Evolutionary conservation across 768 basidiomycete genomes (phyloP), one percentile per base, ranked within the genome.

Genomic region (Sarcomyxa edulis): DNA sequence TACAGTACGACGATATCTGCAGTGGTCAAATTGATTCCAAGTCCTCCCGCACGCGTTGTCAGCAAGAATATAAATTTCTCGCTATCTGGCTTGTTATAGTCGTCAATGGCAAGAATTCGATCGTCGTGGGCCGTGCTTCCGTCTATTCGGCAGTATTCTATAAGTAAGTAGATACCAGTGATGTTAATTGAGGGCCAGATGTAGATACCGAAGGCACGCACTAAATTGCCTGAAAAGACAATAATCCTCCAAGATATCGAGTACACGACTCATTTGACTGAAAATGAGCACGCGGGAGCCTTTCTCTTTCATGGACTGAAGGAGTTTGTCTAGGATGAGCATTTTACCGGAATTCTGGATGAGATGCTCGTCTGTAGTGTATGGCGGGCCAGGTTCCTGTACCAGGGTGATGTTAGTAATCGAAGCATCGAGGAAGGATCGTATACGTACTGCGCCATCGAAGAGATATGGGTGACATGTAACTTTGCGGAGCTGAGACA

Each of bases 211-310:
- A 3, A 9, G 6, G n/a, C 14, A 68, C 90, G 36, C 52, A 96
- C 95, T 82, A 62, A 86, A 94, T 40, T 65, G 64, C 32, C 94
- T 69, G 69, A 97, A 99, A 44, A 95, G 67, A 60, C 93, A 97
- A 60, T 94, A 98, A 55, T 98, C 95, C 56, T 98, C 95, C 31
- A 99, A 60, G 42, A 99, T 98, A 59, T 99, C 96, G 34, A 97
- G 72, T 42, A 98, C 88, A n/a, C 96, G 84, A 62, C 90, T 94
- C 96, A 99, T 98, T 61, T 98, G 96, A 51, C 91, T 95, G 69
- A 99, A 99, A 44, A 99, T 96, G 3, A 42, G 27, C 3, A 93
- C 88, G 6, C 95, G 78, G 3, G 91, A 95, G n/a, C 92, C 94
- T 57, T 93, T 93, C 16, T 64, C 81, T 53, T 89, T 91, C 89